Evolutionary conservation across 345 rosid species (phyloP), one percentile per base, ranked within the genome.

Genomic region (Bruguiera parviflora): DNA sequence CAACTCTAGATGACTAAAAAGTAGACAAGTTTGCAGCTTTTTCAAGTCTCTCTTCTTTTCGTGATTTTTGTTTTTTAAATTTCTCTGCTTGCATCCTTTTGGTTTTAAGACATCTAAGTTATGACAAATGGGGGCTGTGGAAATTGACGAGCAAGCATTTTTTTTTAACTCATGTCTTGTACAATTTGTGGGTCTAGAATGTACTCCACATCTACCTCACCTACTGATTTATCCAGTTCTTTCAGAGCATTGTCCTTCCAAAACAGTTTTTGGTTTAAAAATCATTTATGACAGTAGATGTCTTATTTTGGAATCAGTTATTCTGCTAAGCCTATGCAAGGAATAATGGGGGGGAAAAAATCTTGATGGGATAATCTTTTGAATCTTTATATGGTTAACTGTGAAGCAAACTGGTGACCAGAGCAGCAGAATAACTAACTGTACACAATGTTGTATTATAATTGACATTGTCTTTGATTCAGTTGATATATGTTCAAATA

Each of bases 131-230:
- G 68, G 57, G n/a, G 19, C 35, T 3, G 47, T 37, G 39, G 37
- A 58, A 43, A 71, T 63, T 16, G 78, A 70, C 51, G 53, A 63
- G 57, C 24, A 39, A 35, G 59, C 15, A 32, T 8, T 9, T 37
- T 35, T 5, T 37, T 37, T 37, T 6, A 13, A 28, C 69, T 70
- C 60, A 6, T 13, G 43, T 25, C 63, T 32, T 80, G 76, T 77
- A 77, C 39, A 51, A 73, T 74, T 67, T 63, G 61, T 73, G 64
- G 64, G 49, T 49, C 53, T 63, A 63, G 64, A 59, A 31, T 31
- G 32, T 5, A 31, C 32, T 31, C 32, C 11, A 52, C 63, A 52
- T 58, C 19, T 47, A 73, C 29, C 32, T 6, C n/a, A 53, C 33
- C 5, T 19, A 18, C 56, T 3, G 6, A 31, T 31, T 31, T 31